Conservation (phyloP, 2,329 filamentous ascomycete species). For the Epichloe sp. region DNA sequence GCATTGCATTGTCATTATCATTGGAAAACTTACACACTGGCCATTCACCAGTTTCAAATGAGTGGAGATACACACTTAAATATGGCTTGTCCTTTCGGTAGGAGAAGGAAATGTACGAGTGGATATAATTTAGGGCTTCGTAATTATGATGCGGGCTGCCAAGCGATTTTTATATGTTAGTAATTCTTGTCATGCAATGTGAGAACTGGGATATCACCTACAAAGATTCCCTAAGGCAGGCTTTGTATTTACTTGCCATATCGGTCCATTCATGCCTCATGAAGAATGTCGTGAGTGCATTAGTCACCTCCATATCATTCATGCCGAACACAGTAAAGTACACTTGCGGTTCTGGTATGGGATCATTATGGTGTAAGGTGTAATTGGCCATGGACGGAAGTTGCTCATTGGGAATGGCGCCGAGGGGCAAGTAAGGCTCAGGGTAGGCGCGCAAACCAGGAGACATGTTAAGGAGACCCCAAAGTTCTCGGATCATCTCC, state of each 20-base stretch:
- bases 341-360: conserved; percentile 1
- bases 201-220: neutral
- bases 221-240: neutral
- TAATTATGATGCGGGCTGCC: neutral
- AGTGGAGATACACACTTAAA: neutral
- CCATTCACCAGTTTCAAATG: neutral
- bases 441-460: neutral
- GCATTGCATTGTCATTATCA: neutral
- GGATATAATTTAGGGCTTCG: neutral
- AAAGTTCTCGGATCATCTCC: neutral
- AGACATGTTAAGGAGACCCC: neutral
- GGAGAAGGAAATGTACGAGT: neutral
- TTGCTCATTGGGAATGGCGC: neutral
- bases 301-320: neutral
- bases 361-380: neutral
- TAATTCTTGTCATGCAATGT: too few species aligned
- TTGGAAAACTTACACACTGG: neutral
- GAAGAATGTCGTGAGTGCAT: neutral
- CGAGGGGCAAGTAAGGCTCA: neutral
- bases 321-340: neutral
- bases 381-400: conserved; percentile 2
- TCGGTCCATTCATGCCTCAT: neutral
- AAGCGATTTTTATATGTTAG: too few species aligned
- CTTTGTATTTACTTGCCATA: neutral
- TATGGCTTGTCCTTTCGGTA: neutral